Evolutionary conservation across 2,329 filamentous ascomycete genomes (phyloP).

Genomic region (Xylaria sp.): DNA sequence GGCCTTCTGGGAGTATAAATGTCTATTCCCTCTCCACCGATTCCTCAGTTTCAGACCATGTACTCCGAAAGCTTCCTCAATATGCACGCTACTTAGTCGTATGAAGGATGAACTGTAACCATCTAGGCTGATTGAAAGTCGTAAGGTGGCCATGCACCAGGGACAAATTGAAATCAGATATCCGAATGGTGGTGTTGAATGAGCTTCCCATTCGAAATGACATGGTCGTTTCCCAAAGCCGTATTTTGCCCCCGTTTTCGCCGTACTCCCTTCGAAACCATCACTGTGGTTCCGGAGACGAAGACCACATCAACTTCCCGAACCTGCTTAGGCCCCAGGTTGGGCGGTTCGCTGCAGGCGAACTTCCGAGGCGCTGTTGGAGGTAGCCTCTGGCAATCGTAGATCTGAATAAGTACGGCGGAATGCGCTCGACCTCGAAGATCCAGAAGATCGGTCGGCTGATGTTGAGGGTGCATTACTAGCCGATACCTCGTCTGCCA

Average conservation of each 20-base stretch:
- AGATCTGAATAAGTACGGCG: constrained; percentile 38
- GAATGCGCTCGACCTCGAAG: constrained; percentile 17
- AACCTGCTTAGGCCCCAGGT: constrained; percentile 34
- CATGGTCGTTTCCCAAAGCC: neutral
- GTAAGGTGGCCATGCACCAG: constrained; percentile 14
- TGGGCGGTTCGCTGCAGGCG: constrained; percentile 37
- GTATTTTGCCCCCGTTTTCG: constrained; percentile 5
- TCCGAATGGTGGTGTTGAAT: constrained; percentile 15
- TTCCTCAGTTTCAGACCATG: constrained; percentile 13
- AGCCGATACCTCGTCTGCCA: constrained; percentile 42
- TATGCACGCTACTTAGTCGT: constrained; percentile 14
- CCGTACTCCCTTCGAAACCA: neutral
- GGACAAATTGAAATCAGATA: constrained; percentile 1
- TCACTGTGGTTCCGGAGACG: neutral
- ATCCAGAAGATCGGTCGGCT: constrained; percentile 8
- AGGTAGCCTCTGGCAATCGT: constrained; percentile 44
- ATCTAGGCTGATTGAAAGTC: constrained; percentile 12
- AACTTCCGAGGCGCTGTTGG: constrained; percentile 26
- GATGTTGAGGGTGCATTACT: constrained; percentile 16
- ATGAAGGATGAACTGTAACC: constrained; percentile 11
- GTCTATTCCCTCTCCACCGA: neutral
- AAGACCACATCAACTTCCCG: constrained; percentile 9
- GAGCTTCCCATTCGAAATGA: neutral
- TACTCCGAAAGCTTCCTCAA: constrained; percentile 4
- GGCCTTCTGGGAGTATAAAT: neutral